A percentile compares a stretch with the other conserved stretches of the same genome.
Evolutionary conservation across 495 filamentous ascomycete species (phyloP).

Genomic region (Hypoxylon trugodes): DNA sequence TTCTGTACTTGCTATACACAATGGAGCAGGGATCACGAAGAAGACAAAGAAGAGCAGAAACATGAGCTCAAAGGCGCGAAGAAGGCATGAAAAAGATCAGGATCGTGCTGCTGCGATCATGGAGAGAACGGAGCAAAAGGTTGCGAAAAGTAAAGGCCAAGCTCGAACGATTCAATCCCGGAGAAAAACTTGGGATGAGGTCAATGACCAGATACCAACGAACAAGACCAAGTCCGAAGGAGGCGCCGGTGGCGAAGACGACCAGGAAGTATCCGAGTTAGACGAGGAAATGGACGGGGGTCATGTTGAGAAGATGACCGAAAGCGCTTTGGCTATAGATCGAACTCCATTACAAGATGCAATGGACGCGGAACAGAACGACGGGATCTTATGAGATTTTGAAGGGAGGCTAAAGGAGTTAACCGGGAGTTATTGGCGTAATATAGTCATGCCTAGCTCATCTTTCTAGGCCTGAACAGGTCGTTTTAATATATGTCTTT

Average conservation of each 20-base stretch:
- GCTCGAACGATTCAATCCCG: conserved; percentile 66
- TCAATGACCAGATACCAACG: conserved; percentile 57
- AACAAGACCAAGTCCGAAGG: conserved; percentile 3
- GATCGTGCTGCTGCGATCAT: conserved; percentile 75
- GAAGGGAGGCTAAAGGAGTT: background rate
- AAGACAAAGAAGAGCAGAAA: conserved; percentile 68
- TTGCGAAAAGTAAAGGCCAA: conserved; percentile 69
- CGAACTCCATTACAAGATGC: conserved; percentile 14
- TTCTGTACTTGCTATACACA: conserved; percentile 68
- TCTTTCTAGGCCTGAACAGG: too few species aligned
- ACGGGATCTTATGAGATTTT: conserved; percentile 37
- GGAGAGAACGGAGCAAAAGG: conserved; percentile 75
- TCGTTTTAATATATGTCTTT: too few species aligned
- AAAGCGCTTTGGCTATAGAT: background rate
- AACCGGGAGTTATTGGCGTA: conserved; percentile 29
- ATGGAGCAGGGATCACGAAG: conserved; percentile 70
- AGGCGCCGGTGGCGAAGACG: conserved; percentile 14
- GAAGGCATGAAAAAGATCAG: conserved; percentile 73
- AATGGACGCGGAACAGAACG: conserved; percentile 31
- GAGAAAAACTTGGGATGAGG: conserved; percentile 65
- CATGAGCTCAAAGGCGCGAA: conserved; percentile 69
- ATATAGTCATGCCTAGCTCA: too few species aligned
- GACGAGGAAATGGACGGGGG: conserved; percentile 51
- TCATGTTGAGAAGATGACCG: conserved; percentile 5
- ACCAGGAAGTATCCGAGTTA: conserved; percentile 40